Conservation (phyloP, 148 eudicot species). For the Chenopodium berlandieri region DNA sequence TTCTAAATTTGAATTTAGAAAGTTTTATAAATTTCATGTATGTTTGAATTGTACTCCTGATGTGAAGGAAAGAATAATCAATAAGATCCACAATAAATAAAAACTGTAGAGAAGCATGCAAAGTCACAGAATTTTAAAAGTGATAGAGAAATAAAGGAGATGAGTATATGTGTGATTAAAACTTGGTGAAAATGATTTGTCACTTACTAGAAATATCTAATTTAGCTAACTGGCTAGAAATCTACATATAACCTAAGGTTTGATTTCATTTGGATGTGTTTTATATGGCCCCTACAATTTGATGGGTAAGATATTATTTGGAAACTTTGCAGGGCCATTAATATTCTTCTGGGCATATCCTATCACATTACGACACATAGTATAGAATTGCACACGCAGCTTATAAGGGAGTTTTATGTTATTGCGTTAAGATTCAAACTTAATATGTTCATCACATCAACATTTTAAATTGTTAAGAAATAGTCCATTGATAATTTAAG, state of each 20-base stretch:
- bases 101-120: conserved; percentile 24
- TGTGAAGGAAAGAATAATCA: neutral
- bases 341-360: neutral
- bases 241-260: neutral
- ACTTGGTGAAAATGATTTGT: conserved; percentile 23
- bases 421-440: neutral
- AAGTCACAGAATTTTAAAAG: conserved; percentile 16
- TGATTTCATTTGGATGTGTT: neutral
- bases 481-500: too few relatives aligned
- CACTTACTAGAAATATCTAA: conserved; percentile 13
- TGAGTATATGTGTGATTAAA: conserved; percentile 18
- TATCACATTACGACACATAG: conserved; percentile 13
- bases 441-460: neutral
- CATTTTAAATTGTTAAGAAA: neutral
- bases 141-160: conserved; percentile 6
- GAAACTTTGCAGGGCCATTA: neutral
- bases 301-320: conserved; percentile 8
- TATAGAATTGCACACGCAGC: neutral
- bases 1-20: neutral
- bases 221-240: neutral
- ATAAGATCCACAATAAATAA: conserved; percentile 7
- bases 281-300: conserved; percentile 15
- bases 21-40: neutral
- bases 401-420: neutral
- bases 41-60: neutral